Evolutionary conservation across 106 monocot genomes (phyloP), one percentile per base, ranked within the genome.

Genomic region (Allium fistulosum): DNA sequence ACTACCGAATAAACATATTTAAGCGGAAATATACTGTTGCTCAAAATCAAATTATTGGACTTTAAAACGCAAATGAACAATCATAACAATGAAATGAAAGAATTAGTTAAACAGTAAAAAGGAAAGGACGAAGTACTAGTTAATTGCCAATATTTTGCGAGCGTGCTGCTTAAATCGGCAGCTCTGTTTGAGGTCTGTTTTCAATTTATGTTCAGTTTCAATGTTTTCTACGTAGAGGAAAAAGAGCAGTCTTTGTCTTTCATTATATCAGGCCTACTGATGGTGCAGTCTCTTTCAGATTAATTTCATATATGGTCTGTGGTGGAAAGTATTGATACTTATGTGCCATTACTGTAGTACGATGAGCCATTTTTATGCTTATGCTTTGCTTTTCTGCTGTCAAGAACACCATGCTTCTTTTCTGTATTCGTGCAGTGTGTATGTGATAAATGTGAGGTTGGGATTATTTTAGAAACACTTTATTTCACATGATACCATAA

Each of bases 271-370:
- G 37, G 37, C 37, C 37, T 37, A 37, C 37, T 37, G 37, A 37
- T 37, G 37, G 5, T 37, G 37, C 5, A 37, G 37, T 37, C 37
- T 37, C 37, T 37, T 37, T 37, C 37, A 4, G 37, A 37, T 37
- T 37, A 37, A 37, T 37, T 37, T 2, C 37, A 37, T 37, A 37
- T 37, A 48, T 64, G 5, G 26, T 45, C 63, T 46, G 63, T 47
- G 63, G 63, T 63, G 63, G 27, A 63, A 64, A 48, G 48, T 64
- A 48, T 2, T 0, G 15, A 48, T 48, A 47, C 45, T 64, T 13
- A 48, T 64, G 17, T 48, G 63, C 47, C 63, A 64, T 64, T 64
- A 64, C 48, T 64, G 48, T 64, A 4, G 64, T 49, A 47, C 63
- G 55, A 26, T 53, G 53, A 67, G 27, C 12, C 15, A 12, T 51